These are phyloP conservation scores for Coprinopsis sp. DNA, from an alignment of 768 basidiomycete species.

Conservation along the genomic window DNA sequence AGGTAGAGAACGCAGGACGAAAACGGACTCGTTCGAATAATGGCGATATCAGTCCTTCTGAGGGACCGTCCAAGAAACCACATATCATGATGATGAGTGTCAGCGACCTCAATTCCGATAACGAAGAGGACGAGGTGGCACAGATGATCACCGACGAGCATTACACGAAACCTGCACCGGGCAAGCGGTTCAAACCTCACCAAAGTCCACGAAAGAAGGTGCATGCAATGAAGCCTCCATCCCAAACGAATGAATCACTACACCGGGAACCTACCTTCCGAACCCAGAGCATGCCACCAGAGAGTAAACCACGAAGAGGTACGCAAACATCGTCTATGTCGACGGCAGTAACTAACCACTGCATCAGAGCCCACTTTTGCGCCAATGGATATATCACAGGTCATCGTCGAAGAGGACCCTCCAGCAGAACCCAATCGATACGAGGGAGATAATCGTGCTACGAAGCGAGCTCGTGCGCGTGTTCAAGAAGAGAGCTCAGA, in stretches of 20 bases:
- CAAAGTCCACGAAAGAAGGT: neutral
- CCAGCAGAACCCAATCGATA: slow-evolving; percentile 1
- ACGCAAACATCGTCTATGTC: neutral
- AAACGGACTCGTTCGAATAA: slow-evolving; percentile 8
- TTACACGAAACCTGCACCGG: slow-evolving; percentile 19
- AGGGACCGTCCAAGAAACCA: slow-evolving; percentile 7
- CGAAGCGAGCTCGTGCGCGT: no score
- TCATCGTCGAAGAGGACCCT: slow-evolving; percentile 28
- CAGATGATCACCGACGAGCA: slow-evolving; percentile 44
- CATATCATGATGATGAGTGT: slow-evolving; percentile 9
- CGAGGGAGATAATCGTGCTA: neutral
- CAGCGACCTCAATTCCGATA: slow-evolving; percentile 9
- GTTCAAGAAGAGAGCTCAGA: no score
- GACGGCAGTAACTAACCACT: neutral
- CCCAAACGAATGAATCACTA: slow-evolving; percentile 3
- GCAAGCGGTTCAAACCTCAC: neutral
- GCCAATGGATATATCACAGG: slow-evolving; percentile 32
- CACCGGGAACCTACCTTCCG: slow-evolving; percentile 14
- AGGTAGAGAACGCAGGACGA: slow-evolving; percentile 11
- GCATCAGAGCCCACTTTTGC: slow-evolving; percentile 16
- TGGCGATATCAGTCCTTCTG: neutral
- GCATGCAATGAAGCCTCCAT: slow-evolving; percentile 1
- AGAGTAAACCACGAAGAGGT: slow-evolving; percentile 49
- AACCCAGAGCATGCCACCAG: slow-evolving; percentile 21
- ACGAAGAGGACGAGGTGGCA: slow-evolving; percentile 45